phyloP scores from a whole-genome alignment of 495 filamentous ascomycete species.

The Talaromyces thailandensis region DNA sequence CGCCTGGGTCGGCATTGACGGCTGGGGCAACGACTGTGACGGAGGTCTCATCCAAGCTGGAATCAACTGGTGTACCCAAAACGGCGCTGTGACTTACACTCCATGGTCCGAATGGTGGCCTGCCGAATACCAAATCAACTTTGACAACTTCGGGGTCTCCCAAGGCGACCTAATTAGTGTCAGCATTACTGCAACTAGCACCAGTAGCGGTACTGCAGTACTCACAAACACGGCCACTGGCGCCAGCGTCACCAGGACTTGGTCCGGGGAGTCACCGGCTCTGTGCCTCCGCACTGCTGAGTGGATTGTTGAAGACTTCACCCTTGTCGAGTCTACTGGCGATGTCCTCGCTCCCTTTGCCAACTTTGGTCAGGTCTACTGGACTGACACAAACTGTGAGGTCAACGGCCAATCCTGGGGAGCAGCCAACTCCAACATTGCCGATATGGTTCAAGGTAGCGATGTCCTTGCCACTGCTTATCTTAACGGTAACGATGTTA shows the following conservation, averaged over 20 bases:
- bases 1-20: constrained; percentile 61
- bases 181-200: constrained; percentile 38
- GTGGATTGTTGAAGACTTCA: constrained; percentile 60
- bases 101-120: constrained; percentile 64
- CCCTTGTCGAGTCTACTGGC: constrained; percentile 20
- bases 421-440: constrained; percentile 1
- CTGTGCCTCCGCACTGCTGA: constrained; percentile 45
- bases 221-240: constrained; percentile 49
- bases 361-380: constrained; percentile 30
- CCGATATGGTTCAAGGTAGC: neutral
- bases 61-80: constrained; percentile 44
- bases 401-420: neutral
- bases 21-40: constrained; percentile 37
- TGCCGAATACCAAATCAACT: constrained; percentile 40
- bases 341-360: constrained; percentile 38
- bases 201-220: constrained; percentile 40
- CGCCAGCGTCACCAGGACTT: constrained; percentile 41
- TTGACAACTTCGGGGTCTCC: constrained; percentile 38
- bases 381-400: neutral
- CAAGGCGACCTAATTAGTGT: constrained; percentile 50
- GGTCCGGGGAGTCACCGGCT: constrained; percentile 25
- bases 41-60: constrained; percentile 53
- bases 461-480: constrained; percentile 3
- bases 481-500: constrained; percentile 5
- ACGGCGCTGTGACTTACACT: constrained; percentile 31